A percentile compares a stretch with the other conserved stretches of the same genome.
Conservation (phyloP, 1,284 basidiomycete species). For the Ceratorhiza oryzae-sativae region DNA sequence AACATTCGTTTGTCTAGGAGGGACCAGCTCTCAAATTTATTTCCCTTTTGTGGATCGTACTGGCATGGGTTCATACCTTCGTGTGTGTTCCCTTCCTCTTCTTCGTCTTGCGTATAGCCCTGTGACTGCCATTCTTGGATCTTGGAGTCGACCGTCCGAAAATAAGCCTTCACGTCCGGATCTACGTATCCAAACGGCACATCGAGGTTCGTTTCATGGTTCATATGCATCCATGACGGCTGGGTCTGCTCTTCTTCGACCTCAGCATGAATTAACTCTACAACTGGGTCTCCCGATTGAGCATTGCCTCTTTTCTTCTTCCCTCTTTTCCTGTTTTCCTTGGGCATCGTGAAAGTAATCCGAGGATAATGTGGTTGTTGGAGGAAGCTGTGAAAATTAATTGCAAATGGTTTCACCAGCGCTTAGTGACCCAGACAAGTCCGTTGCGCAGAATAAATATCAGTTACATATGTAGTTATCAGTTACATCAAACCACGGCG, state of each 20-base stretch:
- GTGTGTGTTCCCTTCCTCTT: slow-evolving; percentile 68
- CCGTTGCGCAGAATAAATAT: background rate
- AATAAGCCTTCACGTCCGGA: slow-evolving; percentile 89
- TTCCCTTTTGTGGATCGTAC: slow-evolving; percentile 1
- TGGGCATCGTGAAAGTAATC: slow-evolving; percentile 62
- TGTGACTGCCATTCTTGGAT: slow-evolving; percentile 79
- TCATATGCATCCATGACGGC: slow-evolving; percentile 37
- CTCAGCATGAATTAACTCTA: slow-evolving; percentile 43
- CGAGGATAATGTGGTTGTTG: background rate
- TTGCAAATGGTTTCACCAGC: background rate
- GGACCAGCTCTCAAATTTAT: slow-evolving; percentile 16
- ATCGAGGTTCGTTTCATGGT: slow-evolving; percentile 57
- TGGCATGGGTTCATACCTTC: slow-evolving; percentile 64
- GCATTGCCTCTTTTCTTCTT: slow-evolving; percentile 71
- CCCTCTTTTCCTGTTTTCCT: slow-evolving; percentile 77
- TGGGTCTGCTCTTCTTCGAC: slow-evolving; percentile 52
- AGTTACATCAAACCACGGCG: background rate
- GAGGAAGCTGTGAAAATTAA: slow-evolving; percentile 14
- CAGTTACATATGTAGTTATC: background rate
- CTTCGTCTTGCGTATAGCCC: slow-evolving; percentile 50
- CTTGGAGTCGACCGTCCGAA: slow-evolving; percentile 83
- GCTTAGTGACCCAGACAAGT: background rate
- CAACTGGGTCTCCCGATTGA: slow-evolving; percentile 48
- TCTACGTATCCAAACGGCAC: slow-evolving; percentile 89
- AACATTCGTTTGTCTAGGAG: slow-evolving; percentile 78